Base-by-base conservation (phyloP, 805 yeast species). In the Lipomyces yamanashiensis region DNA sequence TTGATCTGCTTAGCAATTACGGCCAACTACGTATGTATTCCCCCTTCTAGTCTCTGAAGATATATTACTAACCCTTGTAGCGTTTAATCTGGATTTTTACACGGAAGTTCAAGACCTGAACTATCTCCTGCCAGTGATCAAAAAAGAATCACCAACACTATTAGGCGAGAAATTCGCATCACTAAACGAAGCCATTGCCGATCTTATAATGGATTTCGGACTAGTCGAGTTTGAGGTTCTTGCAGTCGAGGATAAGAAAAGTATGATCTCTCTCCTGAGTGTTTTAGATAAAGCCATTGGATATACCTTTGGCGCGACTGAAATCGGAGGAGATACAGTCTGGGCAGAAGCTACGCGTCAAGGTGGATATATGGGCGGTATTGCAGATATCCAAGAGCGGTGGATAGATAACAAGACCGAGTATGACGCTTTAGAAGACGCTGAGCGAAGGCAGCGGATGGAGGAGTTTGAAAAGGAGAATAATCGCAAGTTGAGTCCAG, bases 261-360 rank as follows among this genome's bases (percentile, higher is more conserved):
- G 95, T 39, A 95, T 95, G 98, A 92, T 95, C 37, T 82, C 87
- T 56, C 76, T 95, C 43, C 81, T 95, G 50, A 81, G 88, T 15
- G 80, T 85, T 1, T 85, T 95, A 9, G 99, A 95, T 73, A 92
- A 89, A 73, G 93, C 98, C 1, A 90, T 88, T 71, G 99, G 99
- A 0, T 95, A 95, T 74, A 83, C 89, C 69, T 91, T 90, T 78
- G 99, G 99, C 0, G 80, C 92, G 0, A 89, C 92, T 37, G 99
- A 95, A 70, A 81, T 93, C 7, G 97, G 98, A 1, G 99, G 98
- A n/a, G 99, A 95, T 73, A 85, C 93, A 0, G 86, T 95, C 1
- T 95, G 99, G 99, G 89, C 92, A n/a, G 97, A 93, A 70, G 97
- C 97, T 0, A 84, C 93, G 0, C 81, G 98, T 67, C 90, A 89